phyloP scores from a whole-genome alignment of 2,329 filamentous ascomycete species.

The Elsinoe ampelina region DNA sequence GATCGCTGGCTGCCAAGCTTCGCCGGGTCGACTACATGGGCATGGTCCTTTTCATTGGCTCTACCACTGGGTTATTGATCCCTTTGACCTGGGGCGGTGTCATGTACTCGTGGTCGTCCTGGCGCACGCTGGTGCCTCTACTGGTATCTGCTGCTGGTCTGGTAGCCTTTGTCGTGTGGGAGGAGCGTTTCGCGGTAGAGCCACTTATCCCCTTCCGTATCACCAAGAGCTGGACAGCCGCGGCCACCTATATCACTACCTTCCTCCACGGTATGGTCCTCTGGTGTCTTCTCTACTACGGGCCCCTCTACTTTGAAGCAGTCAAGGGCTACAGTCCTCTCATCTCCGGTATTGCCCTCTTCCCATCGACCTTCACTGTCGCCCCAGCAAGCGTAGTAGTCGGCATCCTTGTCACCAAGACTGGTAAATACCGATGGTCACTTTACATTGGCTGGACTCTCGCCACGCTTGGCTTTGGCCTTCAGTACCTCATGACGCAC shows the following conservation, averaged over 20 bases:
- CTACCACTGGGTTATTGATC: conserved; percentile 34
- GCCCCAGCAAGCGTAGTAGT: conserved; percentile 17
- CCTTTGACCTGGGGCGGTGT: conserved; percentile 39
- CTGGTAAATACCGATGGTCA: conserved; percentile 38
- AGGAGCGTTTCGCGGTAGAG: conserved; percentile 23
- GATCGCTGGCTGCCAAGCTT: neutral
- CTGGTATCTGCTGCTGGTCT: conserved; percentile 36
- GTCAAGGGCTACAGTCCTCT: conserved; percentile 32
- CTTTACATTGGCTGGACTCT: conserved; percentile 53
- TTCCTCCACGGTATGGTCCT: conserved; percentile 32
- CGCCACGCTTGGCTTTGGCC: conserved; percentile 31
- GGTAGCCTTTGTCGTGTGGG: conserved; percentile 31
- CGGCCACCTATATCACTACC: conserved; percentile 24
- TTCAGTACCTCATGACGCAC: conserved; percentile 32
- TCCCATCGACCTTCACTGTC: conserved; percentile 27
- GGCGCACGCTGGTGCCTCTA: conserved; percentile 34
- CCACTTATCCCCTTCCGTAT: conserved; percentile 32
- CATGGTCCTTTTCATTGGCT: conserved; percentile 34
- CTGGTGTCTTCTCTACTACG: conserved; percentile 30
- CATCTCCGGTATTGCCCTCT: conserved; percentile 31
- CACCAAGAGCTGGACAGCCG: conserved; percentile 14
- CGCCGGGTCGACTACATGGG: conserved; percentile 38
- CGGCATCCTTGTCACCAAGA: conserved; percentile 23
- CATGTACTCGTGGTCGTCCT: conserved; percentile 34
- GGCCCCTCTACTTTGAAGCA: conserved; percentile 35